Evolutionary conservation across 1,284 basidiomycete species (phyloP).

Genomic region (Pseudozyma sp.): DNA sequence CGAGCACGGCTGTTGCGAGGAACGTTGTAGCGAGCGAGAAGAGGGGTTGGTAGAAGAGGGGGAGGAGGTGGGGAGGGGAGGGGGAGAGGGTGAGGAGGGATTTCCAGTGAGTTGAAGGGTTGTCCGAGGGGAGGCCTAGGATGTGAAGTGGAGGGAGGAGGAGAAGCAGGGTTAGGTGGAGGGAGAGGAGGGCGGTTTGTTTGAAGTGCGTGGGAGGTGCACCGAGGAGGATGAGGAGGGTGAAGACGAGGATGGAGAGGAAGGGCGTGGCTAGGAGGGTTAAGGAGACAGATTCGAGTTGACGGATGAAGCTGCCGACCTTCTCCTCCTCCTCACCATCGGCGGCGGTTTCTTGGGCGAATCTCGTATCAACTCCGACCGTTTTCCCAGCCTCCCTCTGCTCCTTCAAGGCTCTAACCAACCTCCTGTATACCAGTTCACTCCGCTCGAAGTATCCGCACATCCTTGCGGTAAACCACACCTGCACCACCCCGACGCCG

Average conservation of each 20-base stretch:
- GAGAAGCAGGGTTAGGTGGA: slow-evolving; percentile 18
- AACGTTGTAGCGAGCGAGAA: slow-evolving; percentile 1
- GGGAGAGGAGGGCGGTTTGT: slow-evolving; percentile 5
- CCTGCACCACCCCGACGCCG: slow-evolving; percentile 27
- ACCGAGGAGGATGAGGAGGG: not conserved
- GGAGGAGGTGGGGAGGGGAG: slow-evolving; percentile 19
- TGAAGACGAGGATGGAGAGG: not conserved
- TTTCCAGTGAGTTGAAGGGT: not conserved
- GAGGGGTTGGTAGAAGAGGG: slow-evolving; percentile 32
- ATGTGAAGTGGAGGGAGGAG: slow-evolving; percentile 14
- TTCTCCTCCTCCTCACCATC: not conserved
- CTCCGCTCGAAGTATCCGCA: slow-evolving; percentile 18
- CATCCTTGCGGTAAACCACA: slow-evolving; percentile 30
- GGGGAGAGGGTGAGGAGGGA: slow-evolving; percentile 22
- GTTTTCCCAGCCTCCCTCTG: not conserved
- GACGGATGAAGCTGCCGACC: slow-evolving; percentile 20
- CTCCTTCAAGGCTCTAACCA: not conserved
- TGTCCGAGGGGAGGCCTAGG: slow-evolving; percentile 15
- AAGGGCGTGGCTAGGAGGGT: slow-evolving; percentile 20
- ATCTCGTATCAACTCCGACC: slow-evolving; percentile 3
- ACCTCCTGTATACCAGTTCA: not conserved
- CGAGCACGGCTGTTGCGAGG: slow-evolving; percentile 3
- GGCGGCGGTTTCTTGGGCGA: not conserved
- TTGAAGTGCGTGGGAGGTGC: not conserved
- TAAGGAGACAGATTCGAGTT: slow-evolving; percentile 18